Conservation (phyloP, 345 rosid species). For the Salix purpurea region DNA sequence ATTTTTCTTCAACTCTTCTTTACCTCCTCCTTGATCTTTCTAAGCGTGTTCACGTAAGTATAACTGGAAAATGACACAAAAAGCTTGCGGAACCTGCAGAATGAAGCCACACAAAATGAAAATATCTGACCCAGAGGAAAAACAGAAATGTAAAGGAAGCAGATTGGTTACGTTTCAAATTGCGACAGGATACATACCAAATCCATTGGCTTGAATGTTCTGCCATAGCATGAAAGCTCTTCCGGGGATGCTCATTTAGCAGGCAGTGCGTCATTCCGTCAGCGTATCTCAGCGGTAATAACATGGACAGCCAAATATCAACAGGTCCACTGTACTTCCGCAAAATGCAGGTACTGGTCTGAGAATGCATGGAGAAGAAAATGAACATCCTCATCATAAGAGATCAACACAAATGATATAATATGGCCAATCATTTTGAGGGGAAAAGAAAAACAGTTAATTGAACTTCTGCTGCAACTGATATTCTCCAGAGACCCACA, state of each 20-base stretch:
- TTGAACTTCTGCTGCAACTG: background rate
- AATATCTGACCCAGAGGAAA: background rate
- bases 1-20: background rate
- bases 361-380: background rate
- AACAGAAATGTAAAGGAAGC: background rate
- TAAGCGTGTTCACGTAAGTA: conserved; percentile 53
- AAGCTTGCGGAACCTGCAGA: conserved; percentile 77
- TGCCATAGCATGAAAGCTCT: conserved; percentile 74
- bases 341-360: conserved; percentile 58
- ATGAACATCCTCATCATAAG: background rate
- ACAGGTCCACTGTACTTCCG: conserved; percentile 78
- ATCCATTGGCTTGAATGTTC: conserved; percentile 83
- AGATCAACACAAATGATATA: background rate
- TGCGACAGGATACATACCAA: conserved; percentile 44
- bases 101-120: background rate
- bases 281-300: conserved; percentile 11
- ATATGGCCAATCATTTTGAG: background rate
- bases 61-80: conserved; percentile 77
- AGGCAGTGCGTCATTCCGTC: conserved; percentile 29
- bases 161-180: background rate
- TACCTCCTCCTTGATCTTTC: conserved; percentile 34
- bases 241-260: conserved; percentile 50
- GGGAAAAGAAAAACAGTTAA: background rate
- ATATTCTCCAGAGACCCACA: background rate
- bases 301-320: conserved; percentile 62